Base-by-base conservation (phyloP, 2,329 filamentous ascomycete species). In the Ophiostoma fasciatum region DNA sequence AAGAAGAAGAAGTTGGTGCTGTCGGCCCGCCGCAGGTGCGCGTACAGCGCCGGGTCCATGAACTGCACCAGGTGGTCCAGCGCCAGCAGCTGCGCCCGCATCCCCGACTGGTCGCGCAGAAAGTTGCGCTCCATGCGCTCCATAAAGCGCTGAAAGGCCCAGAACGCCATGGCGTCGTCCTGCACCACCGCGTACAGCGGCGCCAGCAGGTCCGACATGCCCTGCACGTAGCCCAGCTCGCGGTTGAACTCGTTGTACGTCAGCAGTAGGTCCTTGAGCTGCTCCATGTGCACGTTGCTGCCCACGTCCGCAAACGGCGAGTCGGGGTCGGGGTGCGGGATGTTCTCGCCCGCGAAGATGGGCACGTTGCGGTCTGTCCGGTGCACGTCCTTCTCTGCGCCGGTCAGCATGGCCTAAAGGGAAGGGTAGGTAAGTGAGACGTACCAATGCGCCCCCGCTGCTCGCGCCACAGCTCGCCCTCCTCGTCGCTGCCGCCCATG, bases 1-100 rank as follows among this genome's bases (percentile, higher is more conserved):
- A 98, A 96, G 64, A 98, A 98, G 60, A 98, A 98, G 59, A 98
- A 98, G 56, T 98, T 98, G 18, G 90, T 98, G 50, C 82, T 92
- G 50, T 98, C 92, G 15, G 87, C 82, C 13, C 72, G 77, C 55
- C 93, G 75, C 0, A 98, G 71, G 49, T 98, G 90, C 2, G 82
- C 67, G 58, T 94, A 96, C 7, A 98, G 74, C 52, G 85, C 82
- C 0, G 92, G 90, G 47, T 98, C 90, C 75, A 98, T 87, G 39
- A 98, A 82, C 52, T 93, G 85, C 11, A 96, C 85, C 1, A 98
- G 76, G 45, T 98, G 85, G 51, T 98, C 87, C 4, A 98, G 73
- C 0, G 88, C 85, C 27, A 84, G 65, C 4, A 98, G 76, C 56
- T 98, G 92, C 17, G 78, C 72, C 20, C 90, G 77, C 90, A 98